Percentiles rank a stretch among this genome's conserved stretches.
Evolutionary conservation across 768 basidiomycete species (phyloP).

Genomic region (Xerocomellus chrysenteron): DNA sequence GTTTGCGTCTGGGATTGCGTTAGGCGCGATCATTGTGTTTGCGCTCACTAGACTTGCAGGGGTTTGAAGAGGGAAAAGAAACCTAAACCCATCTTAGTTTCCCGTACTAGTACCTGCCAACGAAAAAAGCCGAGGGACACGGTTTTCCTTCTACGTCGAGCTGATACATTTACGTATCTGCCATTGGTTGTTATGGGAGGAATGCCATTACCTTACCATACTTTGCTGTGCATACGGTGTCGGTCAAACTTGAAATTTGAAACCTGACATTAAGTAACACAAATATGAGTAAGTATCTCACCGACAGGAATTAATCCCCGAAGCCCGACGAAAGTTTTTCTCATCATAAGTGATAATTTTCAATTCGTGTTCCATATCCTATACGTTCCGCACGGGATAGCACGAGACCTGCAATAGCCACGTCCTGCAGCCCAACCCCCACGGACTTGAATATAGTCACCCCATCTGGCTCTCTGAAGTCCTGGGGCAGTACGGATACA

Average conservation of each 20-base stretch:
- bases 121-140: background rate
- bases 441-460: slow-evolving; percentile 88
- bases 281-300: too few relatives aligned
- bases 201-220: too few relatives aligned
- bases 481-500: slow-evolving; percentile 11
- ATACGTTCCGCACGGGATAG: slow-evolving; percentile 57
- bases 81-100: background rate
- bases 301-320: background rate
- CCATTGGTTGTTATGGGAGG: too few relatives aligned
- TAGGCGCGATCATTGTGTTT: slow-evolving; percentile 15
- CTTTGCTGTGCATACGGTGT: too few relatives aligned
- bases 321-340: background rate
- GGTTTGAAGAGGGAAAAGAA: background rate
- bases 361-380: slow-evolving; percentile 50
- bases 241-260: background rate
- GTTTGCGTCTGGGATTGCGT: slow-evolving; percentile 19
- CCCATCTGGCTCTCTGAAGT: slow-evolving; percentile 35
- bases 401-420: slow-evolving; percentile 72
- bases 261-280: background rate
- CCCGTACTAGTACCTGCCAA: background rate
- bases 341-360: slow-evolving; percentile 40
- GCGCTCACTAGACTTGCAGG: slow-evolving; percentile 1
- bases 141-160: background rate
- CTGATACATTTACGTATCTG: too few relatives aligned
- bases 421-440: slow-evolving; percentile 85